Evolutionary conservation across 169 alveolate species (phyloP).

Genomic region (Cryptosporidium muris): DNA sequence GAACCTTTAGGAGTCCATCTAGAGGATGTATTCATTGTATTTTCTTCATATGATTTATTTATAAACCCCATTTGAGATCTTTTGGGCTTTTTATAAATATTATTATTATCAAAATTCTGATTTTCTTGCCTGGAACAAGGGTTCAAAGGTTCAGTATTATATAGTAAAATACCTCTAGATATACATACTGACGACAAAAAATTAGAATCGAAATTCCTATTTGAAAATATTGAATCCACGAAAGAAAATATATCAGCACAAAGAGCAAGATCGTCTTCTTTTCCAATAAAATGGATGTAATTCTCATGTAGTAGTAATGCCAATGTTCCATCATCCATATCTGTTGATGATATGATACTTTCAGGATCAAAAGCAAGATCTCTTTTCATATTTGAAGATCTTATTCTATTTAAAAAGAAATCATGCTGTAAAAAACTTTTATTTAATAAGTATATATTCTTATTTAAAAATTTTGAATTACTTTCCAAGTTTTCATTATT

Average conservation of each 20-base stretch:
- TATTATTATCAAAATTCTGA: conserved; percentile 3
- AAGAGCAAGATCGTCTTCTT: conserved; percentile 1
- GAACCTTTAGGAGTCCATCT: conserved; percentile 64
- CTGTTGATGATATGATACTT: conserved; percentile 15
- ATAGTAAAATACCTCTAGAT: conserved; percentile 49
- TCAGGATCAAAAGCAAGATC: conserved; percentile 40
- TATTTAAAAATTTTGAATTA: neutral
- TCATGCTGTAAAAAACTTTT: neutral
- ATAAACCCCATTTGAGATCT: neutral
- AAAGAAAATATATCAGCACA: conserved; percentile 55
- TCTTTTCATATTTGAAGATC: conserved; percentile 5
- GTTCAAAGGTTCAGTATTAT: conserved; percentile 43
- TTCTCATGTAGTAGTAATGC: conserved; percentile 54
- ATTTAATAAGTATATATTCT: too few species aligned
- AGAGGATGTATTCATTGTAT: conserved; percentile 14
- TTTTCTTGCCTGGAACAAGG: conserved; percentile 45
- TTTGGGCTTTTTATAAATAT: neutral
- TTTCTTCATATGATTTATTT: neutral
- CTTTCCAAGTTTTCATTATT: neutral
- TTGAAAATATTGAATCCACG: conserved; percentile 9
- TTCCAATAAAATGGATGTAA: conserved; percentile 57
- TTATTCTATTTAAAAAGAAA: neutral
- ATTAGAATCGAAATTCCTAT: neutral
- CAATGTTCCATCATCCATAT: conserved; percentile 28
- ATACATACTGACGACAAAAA: conserved; percentile 14